Evolutionary conservation across 495 filamentous ascomycete genomes (phyloP), one percentile per base, ranked within the genome.

Genomic region (Aspergillus baeticus): DNA sequence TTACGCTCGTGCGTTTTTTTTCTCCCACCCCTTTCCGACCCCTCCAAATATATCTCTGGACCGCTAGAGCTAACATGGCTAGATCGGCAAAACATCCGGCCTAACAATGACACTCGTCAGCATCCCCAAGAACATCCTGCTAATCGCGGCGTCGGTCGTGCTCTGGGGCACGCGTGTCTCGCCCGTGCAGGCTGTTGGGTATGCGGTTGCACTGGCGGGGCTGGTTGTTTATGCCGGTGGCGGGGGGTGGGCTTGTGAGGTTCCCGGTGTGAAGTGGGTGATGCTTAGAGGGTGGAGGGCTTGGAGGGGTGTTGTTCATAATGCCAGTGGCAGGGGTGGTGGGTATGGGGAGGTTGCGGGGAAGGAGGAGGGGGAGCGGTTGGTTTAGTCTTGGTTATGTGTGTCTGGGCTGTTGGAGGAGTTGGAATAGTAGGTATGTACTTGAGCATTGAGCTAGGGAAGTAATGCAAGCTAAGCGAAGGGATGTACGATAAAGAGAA

Each of bases 41-140:
- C 18, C 4, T 2, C 15, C 5, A 14, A 21, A 10, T 31, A 39
- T 20, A 53, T 15, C 2, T 15, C 4, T 36, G 4, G 6, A 14
- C 6, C 6, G 22, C 8, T 29, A 45, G 17, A 53, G 18, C 10
- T 17, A 67, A 18, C 43, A 46, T 38, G n/a, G 48, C 6, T 57
- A 89, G 86, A 90, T 91, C 61, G 86, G 87, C 54, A 86, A 85
- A 67, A 90, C 88, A 2, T 90, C 88, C 4, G 84, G 84, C 49
- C 78, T 90, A n/a, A 84, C 89, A 42, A 83, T 89, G 68, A 87
- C 87, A 7, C 84, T 92, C 17, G 86, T 83, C 39, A 87, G 88
- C 46, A 85, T 90, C 55, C 81, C 90, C 50, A 91, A 91, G 64
- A 88, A 89, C 66, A 88, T 90, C 61, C 73, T 90, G 34, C 80